A percentile compares a stretch with the other conserved stretches of the same genome.
These are phyloP conservation scores for Coriolopsis trogii DNA, from an alignment of 1,284 basidiomycete species.

Conservation along the genomic window DNA sequence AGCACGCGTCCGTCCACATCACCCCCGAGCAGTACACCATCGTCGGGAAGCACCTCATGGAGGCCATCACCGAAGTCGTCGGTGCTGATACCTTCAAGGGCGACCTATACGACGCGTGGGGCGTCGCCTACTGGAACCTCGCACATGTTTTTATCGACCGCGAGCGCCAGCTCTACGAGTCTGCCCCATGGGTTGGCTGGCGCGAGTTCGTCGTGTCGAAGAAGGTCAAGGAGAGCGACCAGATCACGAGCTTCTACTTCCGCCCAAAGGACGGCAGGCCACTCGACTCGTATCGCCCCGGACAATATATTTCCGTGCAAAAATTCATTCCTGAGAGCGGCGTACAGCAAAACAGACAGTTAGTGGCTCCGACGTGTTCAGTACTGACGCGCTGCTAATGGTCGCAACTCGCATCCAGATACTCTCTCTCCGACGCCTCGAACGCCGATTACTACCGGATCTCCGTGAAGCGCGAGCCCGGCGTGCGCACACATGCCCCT, in stretches of 20 bases:
- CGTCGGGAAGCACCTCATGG: conserved; percentile 28
- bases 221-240: conserved; percentile 28
- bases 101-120: conserved; percentile 30
- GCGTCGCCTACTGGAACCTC: conserved; percentile 30
- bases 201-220: conserved; percentile 27
- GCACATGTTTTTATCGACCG: conserved; percentile 31
- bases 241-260: conserved; percentile 32
- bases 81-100: conserved; percentile 25
- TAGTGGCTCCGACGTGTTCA: not conserved
- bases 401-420: conserved; percentile 10
- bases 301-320: conserved; percentile 32
- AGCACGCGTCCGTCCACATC: conserved; percentile 31
- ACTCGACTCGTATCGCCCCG: conserved; percentile 25
- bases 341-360: conserved; percentile 26
- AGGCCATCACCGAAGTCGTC: conserved; percentile 26
- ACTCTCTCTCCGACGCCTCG: conserved; percentile 29
- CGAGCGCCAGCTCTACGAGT: conserved; percentile 28
- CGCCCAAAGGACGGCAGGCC: conserved; percentile 26
- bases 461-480: conserved; percentile 30
- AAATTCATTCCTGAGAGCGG: conserved; percentile 25
- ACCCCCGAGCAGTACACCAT: conserved; percentile 28
- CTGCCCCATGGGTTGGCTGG: conserved; percentile 29
- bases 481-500: conserved; percentile 3
- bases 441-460: conserved; percentile 29
- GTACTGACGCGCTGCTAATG: not conserved